These are phyloP conservation scores for Tetrapisispora iriomotensis DNA, from an alignment of 805 yeast genomes.

Conservation along the genomic window DNA sequence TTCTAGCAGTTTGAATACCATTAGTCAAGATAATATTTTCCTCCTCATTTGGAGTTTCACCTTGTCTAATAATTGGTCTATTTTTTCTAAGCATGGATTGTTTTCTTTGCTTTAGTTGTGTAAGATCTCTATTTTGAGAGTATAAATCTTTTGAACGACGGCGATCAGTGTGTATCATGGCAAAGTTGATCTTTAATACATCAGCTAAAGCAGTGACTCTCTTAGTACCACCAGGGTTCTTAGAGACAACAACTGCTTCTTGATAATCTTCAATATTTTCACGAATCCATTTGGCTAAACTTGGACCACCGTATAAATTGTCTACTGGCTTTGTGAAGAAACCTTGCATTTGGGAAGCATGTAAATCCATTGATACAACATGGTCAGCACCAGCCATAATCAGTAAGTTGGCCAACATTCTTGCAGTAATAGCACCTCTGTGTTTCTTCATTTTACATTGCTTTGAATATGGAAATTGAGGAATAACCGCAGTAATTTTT, in stretches of 20 bases:
- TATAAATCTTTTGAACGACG: constrained; percentile 69
- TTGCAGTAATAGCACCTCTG: constrained; percentile 96
- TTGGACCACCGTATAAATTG: constrained; percentile 92
- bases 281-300: constrained; percentile 90
- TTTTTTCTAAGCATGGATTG: constrained; percentile 39
- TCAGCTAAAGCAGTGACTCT: constrained; percentile 98
- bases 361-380: constrained; percentile 92
- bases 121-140: constrained; percentile 32
- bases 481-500: constrained; percentile 90
- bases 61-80: constrained; percentile 33
- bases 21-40: constrained; percentile 61
- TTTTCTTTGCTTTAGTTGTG: constrained; percentile 34
- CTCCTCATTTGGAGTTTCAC: constrained; percentile 44
- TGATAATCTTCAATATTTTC: constrained; percentile 79
- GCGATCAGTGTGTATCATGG: constrained; percentile 98
- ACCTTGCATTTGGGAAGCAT: constrained; percentile 98
- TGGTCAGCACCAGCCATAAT: constrained; percentile 99
- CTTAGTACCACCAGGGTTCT: constrained; percentile 98
- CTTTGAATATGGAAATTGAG: constrained; percentile 94
- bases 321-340: constrained; percentile 96
- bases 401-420: constrained; percentile 91
- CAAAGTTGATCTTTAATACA: constrained; percentile 87
- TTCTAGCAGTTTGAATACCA: constrained; percentile 90
- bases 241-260: constrained; percentile 93
- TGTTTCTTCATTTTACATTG: constrained; percentile 98